Conservation (phyloP, 176 grass and related monocot species). For the Carex kokanica region DNA sequence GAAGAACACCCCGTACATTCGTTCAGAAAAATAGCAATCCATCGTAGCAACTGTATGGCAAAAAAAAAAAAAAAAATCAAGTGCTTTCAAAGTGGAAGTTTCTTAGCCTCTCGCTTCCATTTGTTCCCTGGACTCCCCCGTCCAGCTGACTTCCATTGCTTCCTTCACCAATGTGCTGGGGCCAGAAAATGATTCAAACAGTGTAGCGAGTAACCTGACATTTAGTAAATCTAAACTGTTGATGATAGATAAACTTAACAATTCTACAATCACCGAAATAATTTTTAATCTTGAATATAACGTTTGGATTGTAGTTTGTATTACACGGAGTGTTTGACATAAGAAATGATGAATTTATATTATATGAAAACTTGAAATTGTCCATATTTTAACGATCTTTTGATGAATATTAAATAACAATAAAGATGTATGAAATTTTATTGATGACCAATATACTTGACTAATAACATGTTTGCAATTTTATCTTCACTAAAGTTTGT, state of each 20-base stretch:
- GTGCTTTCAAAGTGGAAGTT: neutral
- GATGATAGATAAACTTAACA: neutral
- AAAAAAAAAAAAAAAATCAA: too few species aligned
- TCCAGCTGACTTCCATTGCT: neutral
- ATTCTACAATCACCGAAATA: too few species aligned
- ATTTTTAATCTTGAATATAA: too few species aligned
- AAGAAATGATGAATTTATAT: too few species aligned
- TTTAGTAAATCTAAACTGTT: neutral
- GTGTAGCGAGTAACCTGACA: neutral
- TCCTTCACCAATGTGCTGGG: neutral
- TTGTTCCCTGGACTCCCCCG: neutral
- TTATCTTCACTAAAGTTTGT: neutral
- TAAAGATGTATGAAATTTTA: neutral
- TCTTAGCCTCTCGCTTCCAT: neutral
- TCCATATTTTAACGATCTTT: neutral
- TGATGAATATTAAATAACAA: too few species aligned
- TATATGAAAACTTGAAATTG: neutral
- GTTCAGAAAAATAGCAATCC: neutral
- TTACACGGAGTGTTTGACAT: too few species aligned
- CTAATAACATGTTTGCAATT: neutral
- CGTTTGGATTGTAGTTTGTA: too few species aligned
- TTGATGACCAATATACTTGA: neutral
- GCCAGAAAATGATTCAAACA: neutral
- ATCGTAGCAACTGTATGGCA: neutral
- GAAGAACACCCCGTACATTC: neutral